Base-by-base conservation (phyloP, 202 grass and related monocot species). In the Tripidium arundinaceum region DNA sequence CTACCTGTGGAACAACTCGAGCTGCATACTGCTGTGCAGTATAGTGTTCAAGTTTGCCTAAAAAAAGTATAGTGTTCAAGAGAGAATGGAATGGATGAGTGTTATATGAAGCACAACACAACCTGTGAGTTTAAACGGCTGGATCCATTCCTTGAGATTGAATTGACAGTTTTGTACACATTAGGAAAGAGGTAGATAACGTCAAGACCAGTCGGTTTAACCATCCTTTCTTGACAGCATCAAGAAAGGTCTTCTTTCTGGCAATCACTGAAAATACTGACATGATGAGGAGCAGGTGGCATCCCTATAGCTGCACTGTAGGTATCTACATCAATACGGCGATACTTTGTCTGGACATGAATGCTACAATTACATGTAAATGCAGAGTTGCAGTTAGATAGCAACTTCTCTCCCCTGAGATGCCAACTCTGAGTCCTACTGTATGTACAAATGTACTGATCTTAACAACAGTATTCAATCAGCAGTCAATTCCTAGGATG, bases 181-280 rank as follows among this genome's bases (percentile, higher is more conserved):
- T 69, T 52, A 55, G 40, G 27, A 72, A 79, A 79, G 34, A 37
- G n/a, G 43, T 69, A 45, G 34, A 64, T 68, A 70, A 74, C 18
- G 81, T 83, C 68, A 74, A 28, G 45, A 29, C 33, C 37, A 79
- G 25, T 75, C 7, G 36, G 41, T 79, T 69, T 83, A 83, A 75
- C 68, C 74, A 79, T 82, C 66, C 40, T 89, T 79, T 83, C 79
- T 75, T 61, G 79, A 89, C 33, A 89, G 83, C 68, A 81, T 57
- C 72, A 83, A 16, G 38, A 80, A 63, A 28, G 52, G 74, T 7
- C 26, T 40, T 79, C 3, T 63, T 78, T 72, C 67, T 63, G 68
- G n/a, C 57, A 54, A 13, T 86, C 4, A 13, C 61, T 68, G 62
- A 79, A 79, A 86, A 70, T 55, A 46, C 21, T 55, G 36, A 86